Evolutionary conservation across 768 basidiomycete genomes (phyloP), one percentile per base, ranked within the genome.

Genomic region (Lyophyllum semitale): DNA sequence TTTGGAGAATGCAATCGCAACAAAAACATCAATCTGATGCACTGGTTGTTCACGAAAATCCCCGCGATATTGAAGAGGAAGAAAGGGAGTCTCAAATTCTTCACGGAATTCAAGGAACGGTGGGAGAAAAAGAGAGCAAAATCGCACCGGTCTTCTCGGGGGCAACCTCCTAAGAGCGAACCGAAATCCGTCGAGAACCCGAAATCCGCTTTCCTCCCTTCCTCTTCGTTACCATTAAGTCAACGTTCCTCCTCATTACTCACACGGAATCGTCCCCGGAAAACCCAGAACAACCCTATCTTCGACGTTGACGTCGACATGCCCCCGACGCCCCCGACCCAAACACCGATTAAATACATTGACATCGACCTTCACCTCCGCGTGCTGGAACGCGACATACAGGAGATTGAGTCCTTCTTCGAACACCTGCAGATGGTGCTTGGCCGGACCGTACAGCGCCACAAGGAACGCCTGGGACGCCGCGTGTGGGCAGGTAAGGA

Each of bases 381-480:
- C 11, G 68, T 91, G 45, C 75, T 91, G 26, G 60, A 74, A 54
- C 80, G 78, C 18, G 88, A 88, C 58, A 61, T 85, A 37, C 58
- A 62, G 18, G 77, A 83, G 54, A 71, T 92, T 22, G 67, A 74
- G 48, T 60, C 67, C 2, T 75, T 91, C 48, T 66, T 74, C 33
- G 58, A 65, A 2, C 75, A 71, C 29, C 67, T 84, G 12, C 66
- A 67, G 12, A 69, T 71, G n/a, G 69, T 79, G 2, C 58, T 83
- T 7, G 78, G 72, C 5, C 82, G 88, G 9, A 81, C 74, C 17
- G 73, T 74, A 2, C 82, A 86, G 58, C 81, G 89, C 17, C 53
- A 84, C n/a, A 90, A 90, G 70, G 89, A 92, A 70, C 77, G 82
- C 27, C 70, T 91, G n/a, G 88, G 88, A 8, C 82, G 91, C n/a